These are phyloP conservation scores for Senna tora DNA, from an alignment of 306 rosid genomes.

Conservation along the genomic window DNA sequence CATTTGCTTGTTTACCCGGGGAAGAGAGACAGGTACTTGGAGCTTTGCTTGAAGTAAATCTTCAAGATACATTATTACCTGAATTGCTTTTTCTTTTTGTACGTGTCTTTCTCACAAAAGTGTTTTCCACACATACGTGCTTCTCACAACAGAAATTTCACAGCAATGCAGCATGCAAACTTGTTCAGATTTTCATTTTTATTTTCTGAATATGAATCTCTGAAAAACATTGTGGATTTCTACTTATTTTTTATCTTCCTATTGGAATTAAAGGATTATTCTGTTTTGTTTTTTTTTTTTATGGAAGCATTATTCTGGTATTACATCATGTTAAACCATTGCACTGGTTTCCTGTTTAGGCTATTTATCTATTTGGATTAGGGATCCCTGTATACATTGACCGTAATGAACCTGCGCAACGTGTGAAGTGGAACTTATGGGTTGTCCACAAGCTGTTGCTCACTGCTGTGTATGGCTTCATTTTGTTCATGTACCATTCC, in stretches of 20 bases:
- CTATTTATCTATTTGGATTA: constrained; percentile 74
- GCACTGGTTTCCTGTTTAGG: constrained; percentile 54
- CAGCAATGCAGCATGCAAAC: background rate
- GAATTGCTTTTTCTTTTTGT: constrained; percentile 1
- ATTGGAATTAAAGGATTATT: background rate
- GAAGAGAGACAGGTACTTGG: background rate
- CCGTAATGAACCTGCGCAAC: constrained; percentile 47
- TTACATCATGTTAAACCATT: constrained; percentile 19
- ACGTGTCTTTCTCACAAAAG: background rate
- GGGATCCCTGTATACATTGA: constrained; percentile 83
- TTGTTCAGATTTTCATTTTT: background rate
- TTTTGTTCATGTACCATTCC: constrained; percentile 88
- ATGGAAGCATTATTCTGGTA: background rate
- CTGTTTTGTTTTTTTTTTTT: too few species aligned
- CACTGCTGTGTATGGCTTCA: constrained; percentile 67
- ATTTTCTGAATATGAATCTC: background rate
- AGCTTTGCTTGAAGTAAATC: background rate
- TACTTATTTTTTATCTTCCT: background rate
- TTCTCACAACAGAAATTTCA: background rate
- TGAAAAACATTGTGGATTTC: background rate
- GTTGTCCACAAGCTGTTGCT: constrained; percentile 76
- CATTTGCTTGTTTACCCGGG: background rate
- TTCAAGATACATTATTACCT: background rate
- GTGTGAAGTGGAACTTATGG: constrained; percentile 84
- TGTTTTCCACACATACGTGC: background rate